A percentile compares a stretch with the other conserved stretches of the same genome.
These are phyloP conservation scores for Akanthomyces muscarius DNA, from an alignment of 2,329 filamentous ascomycete species.

Conservation along the genomic window DNA sequence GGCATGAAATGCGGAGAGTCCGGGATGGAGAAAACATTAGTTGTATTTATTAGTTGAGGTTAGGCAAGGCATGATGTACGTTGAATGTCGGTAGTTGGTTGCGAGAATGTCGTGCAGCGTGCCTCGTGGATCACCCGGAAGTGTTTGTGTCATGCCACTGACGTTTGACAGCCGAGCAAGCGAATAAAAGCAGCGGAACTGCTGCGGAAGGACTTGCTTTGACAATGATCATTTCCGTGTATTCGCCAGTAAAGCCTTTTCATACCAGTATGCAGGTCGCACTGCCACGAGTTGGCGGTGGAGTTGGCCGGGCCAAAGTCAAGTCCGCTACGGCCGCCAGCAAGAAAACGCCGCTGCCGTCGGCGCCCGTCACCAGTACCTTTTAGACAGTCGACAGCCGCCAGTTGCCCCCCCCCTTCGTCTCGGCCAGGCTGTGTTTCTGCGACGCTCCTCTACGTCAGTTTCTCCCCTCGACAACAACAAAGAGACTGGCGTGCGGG, in stretches of 20 bases:
- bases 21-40: background rate
- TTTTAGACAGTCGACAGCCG: too few relatives aligned
- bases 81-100: background rate
- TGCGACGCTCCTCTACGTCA: slow-evolving; percentile 6
- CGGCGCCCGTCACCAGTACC: background rate
- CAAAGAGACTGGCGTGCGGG: background rate
- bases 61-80: background rate
- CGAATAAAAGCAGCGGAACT: too few relatives aligned
- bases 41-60: background rate
- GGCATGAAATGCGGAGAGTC: background rate
- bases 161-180: too few relatives aligned
- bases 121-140: too few relatives aligned
- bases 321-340: background rate
- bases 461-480: background rate
- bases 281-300: background rate
- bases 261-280: too few relatives aligned
- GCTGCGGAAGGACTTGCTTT: too few relatives aligned
- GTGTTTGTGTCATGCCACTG: too few relatives aligned
- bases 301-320: background rate
- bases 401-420: background rate
- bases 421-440: background rate
- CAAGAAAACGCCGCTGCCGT: slow-evolving; percentile 8
- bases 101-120: background rate
- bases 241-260: too few relatives aligned
- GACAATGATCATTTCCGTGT: too few relatives aligned